Evolutionary conservation across 2,329 filamentous ascomycete genomes (phyloP).

Genomic region (Alternaria sp.): DNA sequence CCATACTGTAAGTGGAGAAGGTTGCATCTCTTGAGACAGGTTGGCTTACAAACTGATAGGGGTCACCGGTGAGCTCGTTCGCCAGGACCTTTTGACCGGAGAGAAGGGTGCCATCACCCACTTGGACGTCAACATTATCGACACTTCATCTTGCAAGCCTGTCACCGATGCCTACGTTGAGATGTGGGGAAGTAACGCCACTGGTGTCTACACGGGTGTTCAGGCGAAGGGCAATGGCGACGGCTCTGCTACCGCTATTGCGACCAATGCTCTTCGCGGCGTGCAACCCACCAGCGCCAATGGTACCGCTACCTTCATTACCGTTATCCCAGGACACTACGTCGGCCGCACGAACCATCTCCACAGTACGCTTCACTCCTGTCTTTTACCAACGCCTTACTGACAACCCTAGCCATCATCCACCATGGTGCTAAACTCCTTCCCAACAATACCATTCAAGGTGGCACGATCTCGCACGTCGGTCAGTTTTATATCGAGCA

Average conservation of each 20-base stretch:
- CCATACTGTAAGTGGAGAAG: conserved; percentile 39
- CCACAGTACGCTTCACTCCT: conserved; percentile 30
- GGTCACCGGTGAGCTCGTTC: conserved; percentile 59
- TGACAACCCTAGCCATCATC: conserved; percentile 35
- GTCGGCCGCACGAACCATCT: conserved; percentile 41
- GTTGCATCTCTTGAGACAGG: background rate
- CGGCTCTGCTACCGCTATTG: conserved; percentile 32
- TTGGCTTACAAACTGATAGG: conserved; percentile 21
- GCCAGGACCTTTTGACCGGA: conserved; percentile 56
- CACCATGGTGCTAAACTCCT: conserved; percentile 50
- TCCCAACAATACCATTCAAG: conserved; percentile 59
- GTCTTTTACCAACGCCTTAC: background rate
- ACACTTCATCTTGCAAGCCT: conserved; percentile 60
- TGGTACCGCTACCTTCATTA: conserved; percentile 58
- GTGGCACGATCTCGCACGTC: conserved; percentile 62
- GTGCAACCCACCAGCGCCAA: conserved; percentile 55
- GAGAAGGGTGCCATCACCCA: conserved; percentile 58
- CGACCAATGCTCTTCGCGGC: conserved; percentile 55
- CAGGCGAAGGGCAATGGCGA: conserved; percentile 45
- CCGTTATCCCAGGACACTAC: conserved; percentile 55
- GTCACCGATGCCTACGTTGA: conserved; percentile 59
- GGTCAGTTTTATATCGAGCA: conserved; percentile 72
- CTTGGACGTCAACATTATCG: conserved; percentile 62
- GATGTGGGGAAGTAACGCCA: conserved; percentile 53
- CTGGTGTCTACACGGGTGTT: conserved; percentile 57